These are phyloP conservation scores for Trichoderma oligosporum DNA, from an alignment of 2,329 filamentous ascomycete species.

Conservation along the genomic window DNA sequence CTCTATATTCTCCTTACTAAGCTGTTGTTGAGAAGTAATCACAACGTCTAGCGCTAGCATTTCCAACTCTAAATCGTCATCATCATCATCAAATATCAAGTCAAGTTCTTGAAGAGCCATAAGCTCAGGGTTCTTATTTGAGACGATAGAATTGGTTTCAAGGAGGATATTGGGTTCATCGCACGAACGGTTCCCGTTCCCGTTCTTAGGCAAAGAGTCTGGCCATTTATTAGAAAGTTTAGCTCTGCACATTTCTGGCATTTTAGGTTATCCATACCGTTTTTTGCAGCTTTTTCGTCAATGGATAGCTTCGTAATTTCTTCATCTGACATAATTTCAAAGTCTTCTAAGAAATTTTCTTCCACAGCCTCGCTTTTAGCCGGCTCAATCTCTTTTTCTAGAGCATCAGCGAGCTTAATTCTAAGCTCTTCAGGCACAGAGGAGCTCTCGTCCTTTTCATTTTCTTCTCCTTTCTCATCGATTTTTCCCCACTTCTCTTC, in stretches of 20 bases:
- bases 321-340: not conserved
- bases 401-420: not conserved
- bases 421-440: not conserved
- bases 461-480: not conserved
- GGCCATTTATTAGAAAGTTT: not conserved
- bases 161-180: not conserved
- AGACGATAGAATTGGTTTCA: not conserved
- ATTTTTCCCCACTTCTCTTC: not conserved
- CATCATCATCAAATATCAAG: slow-evolving; percentile 26
- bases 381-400: not conserved
- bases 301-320: not conserved
- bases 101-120: slow-evolving; percentile 18
- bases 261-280: not conserved
- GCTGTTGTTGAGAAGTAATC: not conserved
- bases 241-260: not conserved
- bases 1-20: not conserved
- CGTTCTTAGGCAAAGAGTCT: not conserved
- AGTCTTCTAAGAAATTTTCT: not conserved
- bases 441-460: too few relatives aligned
- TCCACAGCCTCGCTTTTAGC: not conserved
- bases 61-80: slow-evolving; percentile 28
- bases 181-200: not conserved
- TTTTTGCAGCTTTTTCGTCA: not conserved
- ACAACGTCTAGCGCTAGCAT: slow-evolving; percentile 26
- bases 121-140: slow-evolving; percentile 1